Conservation (phyloP, 2,329 filamentous ascomycete species). For the Aureobasidium leucospermi region DNA sequence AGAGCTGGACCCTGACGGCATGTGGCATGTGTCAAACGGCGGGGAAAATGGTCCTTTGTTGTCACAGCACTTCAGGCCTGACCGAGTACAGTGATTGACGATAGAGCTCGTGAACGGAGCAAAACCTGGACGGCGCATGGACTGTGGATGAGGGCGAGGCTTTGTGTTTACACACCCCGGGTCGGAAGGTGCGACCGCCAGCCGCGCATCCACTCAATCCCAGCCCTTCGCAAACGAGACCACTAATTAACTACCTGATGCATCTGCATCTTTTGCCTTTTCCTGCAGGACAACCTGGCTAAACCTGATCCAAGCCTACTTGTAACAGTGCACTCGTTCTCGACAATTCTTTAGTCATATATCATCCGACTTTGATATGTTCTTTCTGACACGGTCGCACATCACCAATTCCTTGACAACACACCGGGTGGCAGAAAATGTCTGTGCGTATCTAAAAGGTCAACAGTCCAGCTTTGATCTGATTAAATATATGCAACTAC, state of each 20-base stretch:
- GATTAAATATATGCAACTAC: background rate
- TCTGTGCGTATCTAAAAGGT: background rate
- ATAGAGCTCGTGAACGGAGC: background rate
- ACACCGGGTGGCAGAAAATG: background rate
- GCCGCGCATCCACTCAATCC: background rate
- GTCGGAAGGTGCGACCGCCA: conserved; percentile 5
- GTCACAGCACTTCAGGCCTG: background rate
- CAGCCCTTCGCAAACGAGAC: background rate
- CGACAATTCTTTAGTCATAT: no score
- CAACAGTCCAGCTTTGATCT: background rate
- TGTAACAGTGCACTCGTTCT: background rate
- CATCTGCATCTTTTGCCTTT: background rate
- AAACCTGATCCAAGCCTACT: no score
- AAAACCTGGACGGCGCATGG: background rate
- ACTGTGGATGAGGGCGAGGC: background rate
- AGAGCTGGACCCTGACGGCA: background rate
- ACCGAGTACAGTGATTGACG: background rate
- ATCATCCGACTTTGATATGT: no score
- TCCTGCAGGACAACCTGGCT: no score
- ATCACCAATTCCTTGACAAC: no score
- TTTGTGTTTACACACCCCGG: conserved; percentile 2
- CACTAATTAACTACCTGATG: background rate
- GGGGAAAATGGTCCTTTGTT: background rate
- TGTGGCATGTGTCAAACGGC: conserved; percentile 10
- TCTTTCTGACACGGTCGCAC: no score